Evolutionary conservation across 2,329 filamentous ascomycete species (phyloP).

Genomic region (Epichloe gansuensis): DNA sequence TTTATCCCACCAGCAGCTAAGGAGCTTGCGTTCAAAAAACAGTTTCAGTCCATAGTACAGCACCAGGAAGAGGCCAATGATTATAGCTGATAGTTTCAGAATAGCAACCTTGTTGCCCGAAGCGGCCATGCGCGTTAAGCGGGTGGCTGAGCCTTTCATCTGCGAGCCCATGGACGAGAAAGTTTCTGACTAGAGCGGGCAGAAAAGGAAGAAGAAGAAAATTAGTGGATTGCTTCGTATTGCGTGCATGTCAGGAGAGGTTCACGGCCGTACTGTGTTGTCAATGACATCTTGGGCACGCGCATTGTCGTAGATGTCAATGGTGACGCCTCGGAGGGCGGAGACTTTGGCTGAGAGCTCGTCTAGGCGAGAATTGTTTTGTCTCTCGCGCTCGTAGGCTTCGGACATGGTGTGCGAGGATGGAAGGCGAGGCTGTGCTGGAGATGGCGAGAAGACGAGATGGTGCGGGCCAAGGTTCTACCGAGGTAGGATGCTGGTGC

Average conservation of each 20-base stretch:
- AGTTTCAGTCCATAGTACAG: constrained; percentile 62
- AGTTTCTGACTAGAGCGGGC: constrained; percentile 55
- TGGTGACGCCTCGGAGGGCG: constrained; percentile 81
- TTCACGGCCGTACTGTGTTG: constrained; percentile 50
- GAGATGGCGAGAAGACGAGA: neutral
- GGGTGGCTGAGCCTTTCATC: constrained; percentile 70
- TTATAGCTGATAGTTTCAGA: constrained; percentile 75
- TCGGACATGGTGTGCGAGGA: constrained; percentile 46
- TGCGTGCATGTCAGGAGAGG: neutral
- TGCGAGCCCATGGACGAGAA: constrained; percentile 79
- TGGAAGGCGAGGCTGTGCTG: neutral
- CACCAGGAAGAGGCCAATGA: constrained; percentile 59
- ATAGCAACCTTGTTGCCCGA: constrained; percentile 85
- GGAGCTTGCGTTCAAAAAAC: constrained; percentile 34
- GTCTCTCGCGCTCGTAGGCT: constrained; percentile 67
- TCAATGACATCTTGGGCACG: constrained; percentile 81
- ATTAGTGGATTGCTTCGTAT: neutral
- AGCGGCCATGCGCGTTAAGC: constrained; percentile 81
- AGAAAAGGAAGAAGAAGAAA: neutral
- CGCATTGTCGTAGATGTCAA: constrained; percentile 97
- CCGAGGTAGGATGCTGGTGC: neutral
- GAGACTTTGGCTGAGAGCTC: constrained; percentile 86
- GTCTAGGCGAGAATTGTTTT: constrained; percentile 91
- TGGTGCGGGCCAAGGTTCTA: neutral
- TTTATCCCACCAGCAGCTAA: no score